phyloP scores from a whole-genome alignment of 2,329 filamentous ascomycete genomes.

The Cercospora nicotianae region DNA sequence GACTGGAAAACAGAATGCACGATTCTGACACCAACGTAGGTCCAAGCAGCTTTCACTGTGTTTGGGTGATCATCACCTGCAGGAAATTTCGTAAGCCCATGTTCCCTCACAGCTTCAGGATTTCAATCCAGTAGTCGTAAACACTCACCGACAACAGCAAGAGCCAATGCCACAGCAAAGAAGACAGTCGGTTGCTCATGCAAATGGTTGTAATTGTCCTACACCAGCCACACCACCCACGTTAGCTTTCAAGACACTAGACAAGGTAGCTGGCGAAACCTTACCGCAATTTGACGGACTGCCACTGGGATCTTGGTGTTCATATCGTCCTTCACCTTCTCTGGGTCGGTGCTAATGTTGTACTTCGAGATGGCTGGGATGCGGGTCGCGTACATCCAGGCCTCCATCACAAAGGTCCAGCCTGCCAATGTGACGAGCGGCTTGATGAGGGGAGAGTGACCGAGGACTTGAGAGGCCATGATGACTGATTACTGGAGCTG shows the following conservation, averaged over 20 bases:
- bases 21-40: constrained; percentile 41
- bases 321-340: constrained; percentile 16
- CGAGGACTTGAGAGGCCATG: constrained; percentile 11
- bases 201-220: constrained; percentile 44
- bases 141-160: constrained; percentile 28
- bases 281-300: constrained; percentile 34
- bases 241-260: background rate
- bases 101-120: too few species aligned
- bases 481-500: background rate
- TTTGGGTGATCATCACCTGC: constrained; percentile 25
- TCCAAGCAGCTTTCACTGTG: constrained; percentile 42
- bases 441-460: constrained; percentile 11
- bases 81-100: too few species aligned
- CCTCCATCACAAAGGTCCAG: constrained; percentile 45
- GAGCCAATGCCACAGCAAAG: constrained; percentile 40
- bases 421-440: constrained; percentile 36
- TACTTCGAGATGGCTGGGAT: constrained; percentile 39
- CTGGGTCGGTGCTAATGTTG: constrained; percentile 25
- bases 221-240: background rate
- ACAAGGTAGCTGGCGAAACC: background rate
- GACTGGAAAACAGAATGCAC: constrained; percentile 42
- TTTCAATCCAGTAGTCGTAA: too few species aligned
- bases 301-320: constrained; percentile 21
- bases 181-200: constrained; percentile 46
- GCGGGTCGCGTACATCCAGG: constrained; percentile 43